Percentiles rank a stretch among this genome's conserved stretches.
phyloP scores from a whole-genome alignment of 2,329 filamentous ascomycete genomes.

The Sclerotinia borealis region DNA sequence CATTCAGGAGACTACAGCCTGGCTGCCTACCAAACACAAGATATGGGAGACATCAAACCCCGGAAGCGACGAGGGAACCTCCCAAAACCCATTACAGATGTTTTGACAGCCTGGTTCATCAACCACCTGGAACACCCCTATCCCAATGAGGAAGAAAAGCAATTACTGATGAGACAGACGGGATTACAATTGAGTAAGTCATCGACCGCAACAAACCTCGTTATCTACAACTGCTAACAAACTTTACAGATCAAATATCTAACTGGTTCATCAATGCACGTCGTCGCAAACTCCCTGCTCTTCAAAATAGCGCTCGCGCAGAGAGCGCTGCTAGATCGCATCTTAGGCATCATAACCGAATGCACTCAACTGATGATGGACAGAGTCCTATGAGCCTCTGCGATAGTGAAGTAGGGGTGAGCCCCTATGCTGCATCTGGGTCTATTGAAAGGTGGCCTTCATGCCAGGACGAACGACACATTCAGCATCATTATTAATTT shows the following conservation, averaged over 20 bases:
- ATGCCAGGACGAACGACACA: not conserved
- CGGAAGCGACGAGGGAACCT: slow-evolving; percentile 72
- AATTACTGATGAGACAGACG: slow-evolving; percentile 70
- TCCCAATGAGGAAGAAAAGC: slow-evolving; percentile 82
- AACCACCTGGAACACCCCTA: slow-evolving; percentile 76
- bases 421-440: not conserved
- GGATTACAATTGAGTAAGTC: slow-evolving; percentile 70
- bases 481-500: not conserved
- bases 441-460: not conserved
- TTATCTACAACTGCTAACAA: not conserved
- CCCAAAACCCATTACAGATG: slow-evolving; percentile 83
- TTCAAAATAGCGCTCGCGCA: slow-evolving; percentile 27
- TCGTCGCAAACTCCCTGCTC: slow-evolving; percentile 52
- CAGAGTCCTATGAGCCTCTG: not conserved
- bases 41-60: slow-evolving; percentile 22
- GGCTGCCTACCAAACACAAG: slow-evolving; percentile 7
- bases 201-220: not conserved
- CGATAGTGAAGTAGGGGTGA: not conserved
- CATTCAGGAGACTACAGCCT: not conserved
- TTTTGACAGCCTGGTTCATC: slow-evolving; percentile 73
- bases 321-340: slow-evolving; percentile 26
- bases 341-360: slow-evolving; percentile 12
- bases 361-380: not conserved
- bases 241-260: slow-evolving; percentile 55
- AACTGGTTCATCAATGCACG: slow-evolving; percentile 80